phyloP scores from a whole-genome alignment of 2,329 filamentous ascomycete species.

The Epichloe festucae region DNA sequence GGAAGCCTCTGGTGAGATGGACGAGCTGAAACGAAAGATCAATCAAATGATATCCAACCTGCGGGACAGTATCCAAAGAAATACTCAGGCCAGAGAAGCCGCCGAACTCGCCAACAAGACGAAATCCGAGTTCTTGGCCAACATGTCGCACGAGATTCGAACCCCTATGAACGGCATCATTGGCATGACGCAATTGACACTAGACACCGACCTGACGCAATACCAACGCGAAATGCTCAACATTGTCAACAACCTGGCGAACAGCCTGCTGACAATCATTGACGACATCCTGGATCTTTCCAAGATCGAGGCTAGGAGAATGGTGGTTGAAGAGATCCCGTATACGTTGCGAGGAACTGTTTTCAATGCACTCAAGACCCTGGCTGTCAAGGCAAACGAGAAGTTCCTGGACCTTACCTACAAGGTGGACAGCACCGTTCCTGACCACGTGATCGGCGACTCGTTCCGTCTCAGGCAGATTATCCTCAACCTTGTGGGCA shows the following conservation, averaged over 20 bases:
- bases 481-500: slow-evolving; percentile 92
- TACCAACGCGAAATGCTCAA: slow-evolving; percentile 98
- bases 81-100: slow-evolving; percentile 88
- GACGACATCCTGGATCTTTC: slow-evolving; percentile 67
- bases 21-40: slow-evolving; percentile 97
- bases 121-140: slow-evolving; percentile 95
- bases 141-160: slow-evolving; percentile 97
- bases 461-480: slow-evolving; percentile 94
- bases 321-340: slow-evolving; percentile 97
- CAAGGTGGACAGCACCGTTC: slow-evolving; percentile 83
- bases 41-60: slow-evolving; percentile 98
- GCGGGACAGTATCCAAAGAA: slow-evolving; percentile 89
- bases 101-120: slow-evolving; percentile 96
- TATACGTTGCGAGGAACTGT: slow-evolving; percentile 90
- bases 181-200: slow-evolving; percentile 90
- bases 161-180: slow-evolving; percentile 98
- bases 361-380: slow-evolving; percentile 91
- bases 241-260: slow-evolving; percentile 91
- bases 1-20: slow-evolving; percentile 96
- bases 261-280: slow-evolving; percentile 92
- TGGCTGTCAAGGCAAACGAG: slow-evolving; percentile 96
- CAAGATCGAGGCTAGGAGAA: slow-evolving; percentile 86
- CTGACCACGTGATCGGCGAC: slow-evolving; percentile 90
- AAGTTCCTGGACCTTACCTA: slow-evolving; percentile 88
- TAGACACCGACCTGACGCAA: slow-evolving; percentile 88